Conservation (phyloP, 768 basidiomycete genomes). For the Bullera alba region DNA sequence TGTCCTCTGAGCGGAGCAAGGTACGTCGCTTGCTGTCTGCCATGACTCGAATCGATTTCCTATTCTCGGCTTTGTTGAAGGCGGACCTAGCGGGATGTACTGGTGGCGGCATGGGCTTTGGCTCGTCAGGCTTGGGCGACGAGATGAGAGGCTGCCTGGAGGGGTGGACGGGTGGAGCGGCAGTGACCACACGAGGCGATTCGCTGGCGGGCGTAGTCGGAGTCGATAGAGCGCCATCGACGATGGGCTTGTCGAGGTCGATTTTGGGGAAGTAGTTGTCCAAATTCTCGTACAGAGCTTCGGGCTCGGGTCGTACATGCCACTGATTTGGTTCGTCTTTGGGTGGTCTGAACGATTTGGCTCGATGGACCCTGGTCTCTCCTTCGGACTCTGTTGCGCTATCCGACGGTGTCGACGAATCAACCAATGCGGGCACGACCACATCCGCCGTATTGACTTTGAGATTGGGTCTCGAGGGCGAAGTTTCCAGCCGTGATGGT, state of each 20-base stretch:
- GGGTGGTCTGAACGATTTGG: conserved; percentile 58
- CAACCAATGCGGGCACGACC: background rate
- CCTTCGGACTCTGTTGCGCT: conserved; percentile 32
- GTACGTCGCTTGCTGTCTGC: conserved; percentile 50
- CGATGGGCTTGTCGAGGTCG: conserved; percentile 90
- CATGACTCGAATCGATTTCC: conserved; percentile 84
- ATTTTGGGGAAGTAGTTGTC: conserved; percentile 94
- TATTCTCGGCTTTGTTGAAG: conserved; percentile 42
- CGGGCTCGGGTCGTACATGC: conserved; percentile 83
- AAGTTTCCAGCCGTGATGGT: conserved; percentile 3
- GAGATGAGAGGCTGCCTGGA: conserved; percentile 3
- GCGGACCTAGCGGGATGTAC: conserved; percentile 5
- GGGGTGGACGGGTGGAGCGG: conserved; percentile 11
- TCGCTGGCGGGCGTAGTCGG: conserved; percentile 30
- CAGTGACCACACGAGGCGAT: conserved; percentile 7
- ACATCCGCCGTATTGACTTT: conserved; percentile 19
- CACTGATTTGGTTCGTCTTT: conserved; percentile 59
- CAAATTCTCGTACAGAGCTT: conserved; percentile 85
- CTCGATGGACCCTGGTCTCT: conserved; percentile 23
- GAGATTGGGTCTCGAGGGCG: conserved; percentile 18
- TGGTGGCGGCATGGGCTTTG: conserved; percentile 7
- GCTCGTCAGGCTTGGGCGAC: conserved; percentile 5
- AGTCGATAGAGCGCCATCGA: conserved; percentile 58
- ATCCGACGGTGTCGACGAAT: conserved; percentile 22
- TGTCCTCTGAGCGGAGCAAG: conserved; percentile 19